Conservation (phyloP, 2,329 filamentous ascomycete species). For the Phaeosphaeriaceae sp. region DNA sequence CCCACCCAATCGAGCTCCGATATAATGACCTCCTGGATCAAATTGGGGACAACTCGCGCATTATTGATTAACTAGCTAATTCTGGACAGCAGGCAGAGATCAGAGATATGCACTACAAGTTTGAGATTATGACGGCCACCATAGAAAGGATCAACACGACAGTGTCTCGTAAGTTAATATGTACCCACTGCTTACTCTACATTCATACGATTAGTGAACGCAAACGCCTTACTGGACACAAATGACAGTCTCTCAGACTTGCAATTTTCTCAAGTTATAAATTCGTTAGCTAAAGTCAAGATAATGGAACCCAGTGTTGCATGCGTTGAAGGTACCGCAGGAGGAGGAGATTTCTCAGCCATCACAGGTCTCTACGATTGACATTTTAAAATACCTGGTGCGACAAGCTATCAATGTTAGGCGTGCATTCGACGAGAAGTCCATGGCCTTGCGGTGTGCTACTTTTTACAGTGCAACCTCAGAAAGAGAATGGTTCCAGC, state of each 20-base stretch:
- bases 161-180: neutral
- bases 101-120: constrained; percentile 8
- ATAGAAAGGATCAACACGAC: neutral
- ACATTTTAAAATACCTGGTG: constrained; percentile 1
- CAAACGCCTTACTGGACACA: too few species aligned
- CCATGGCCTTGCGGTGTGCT: constrained; percentile 3
- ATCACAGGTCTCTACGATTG: neutral
- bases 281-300: too few species aligned
- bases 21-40: constrained; percentile 23
- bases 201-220: too few species aligned
- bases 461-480: neutral
- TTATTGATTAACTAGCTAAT: constrained; percentile 2
- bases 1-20: constrained; percentile 17
- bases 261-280: too few species aligned
- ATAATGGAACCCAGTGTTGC: neutral
- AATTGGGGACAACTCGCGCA: constrained; percentile 2
- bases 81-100: constrained; percentile 6
- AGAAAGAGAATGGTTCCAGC: constrained; percentile 3
- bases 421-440: neutral
- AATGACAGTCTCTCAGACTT: too few species aligned
- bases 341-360: neutral
- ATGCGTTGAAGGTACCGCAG: constrained; percentile 1
- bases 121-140: too few species aligned
- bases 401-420: constrained; percentile 4
- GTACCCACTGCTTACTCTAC: too few species aligned